Percentiles rank a stretch among this genome's conserved stretches.
These are phyloP conservation scores for Bryum argenteum DNA, from an alignment of 225 moss, liverwort and hornwort species.

Conservation along the genomic window DNA sequence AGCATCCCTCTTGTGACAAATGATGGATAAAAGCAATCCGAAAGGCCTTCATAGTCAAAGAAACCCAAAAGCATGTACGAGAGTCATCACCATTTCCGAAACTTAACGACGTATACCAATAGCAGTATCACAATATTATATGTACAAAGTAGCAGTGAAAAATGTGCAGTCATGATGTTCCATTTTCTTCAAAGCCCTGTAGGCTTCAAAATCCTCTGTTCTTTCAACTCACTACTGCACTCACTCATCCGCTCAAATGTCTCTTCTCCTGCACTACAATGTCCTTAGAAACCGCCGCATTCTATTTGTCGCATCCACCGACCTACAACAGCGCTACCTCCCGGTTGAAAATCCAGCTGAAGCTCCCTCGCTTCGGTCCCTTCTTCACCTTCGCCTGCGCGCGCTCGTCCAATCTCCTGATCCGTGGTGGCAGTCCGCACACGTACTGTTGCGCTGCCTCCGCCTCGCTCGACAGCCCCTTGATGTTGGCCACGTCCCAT, in stretches of 20 bases:
- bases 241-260: conserved; percentile 14
- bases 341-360: conserved; percentile 87
- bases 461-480: conserved; percentile 69
- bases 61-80: background rate
- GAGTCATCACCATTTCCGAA: background rate
- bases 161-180: conserved; percentile 41
- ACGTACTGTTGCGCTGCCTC: conserved; percentile 76
- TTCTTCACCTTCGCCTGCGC: conserved; percentile 72
- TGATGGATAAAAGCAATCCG: too few species aligned
- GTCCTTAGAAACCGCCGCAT: background rate
- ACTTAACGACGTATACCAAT: conserved; percentile 25
- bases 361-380: conserved; percentile 57
- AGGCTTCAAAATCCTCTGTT: conserved; percentile 6
- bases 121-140: conserved; percentile 49
- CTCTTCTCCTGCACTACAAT: conserved; percentile 1
- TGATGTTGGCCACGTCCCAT: conserved; percentile 69
- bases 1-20: too few species aligned
- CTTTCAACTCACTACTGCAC: conserved; percentile 22
- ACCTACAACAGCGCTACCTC: conserved; percentile 66
- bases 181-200: conserved; percentile 26
- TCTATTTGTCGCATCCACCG: background rate
- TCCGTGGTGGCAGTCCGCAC: conserved; percentile 71
- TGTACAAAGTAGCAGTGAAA: conserved; percentile 42
- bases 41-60: too few species aligned
- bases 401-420: conserved; percentile 74